Base-by-base conservation (phyloP, 495 filamentous ascomycete genomes). In the Aspergillus cristatus region DNA sequence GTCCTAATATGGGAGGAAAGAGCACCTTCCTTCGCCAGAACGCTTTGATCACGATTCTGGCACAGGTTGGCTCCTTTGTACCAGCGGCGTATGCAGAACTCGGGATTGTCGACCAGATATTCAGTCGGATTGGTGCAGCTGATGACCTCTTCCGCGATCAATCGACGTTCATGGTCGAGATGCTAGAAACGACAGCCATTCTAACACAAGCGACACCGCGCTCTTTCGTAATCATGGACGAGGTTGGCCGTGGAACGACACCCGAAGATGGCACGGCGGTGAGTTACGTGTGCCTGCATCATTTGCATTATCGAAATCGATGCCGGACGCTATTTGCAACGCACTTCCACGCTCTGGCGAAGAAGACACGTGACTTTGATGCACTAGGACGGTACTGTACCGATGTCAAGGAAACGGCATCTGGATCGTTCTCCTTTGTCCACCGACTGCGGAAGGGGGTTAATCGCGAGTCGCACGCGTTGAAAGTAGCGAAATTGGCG, bases 1-100 rank as follows among this genome's bases (percentile, higher is more conserved):
- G 91, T 0, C 91, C 93, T n/a, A 98, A 98, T 65, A 98, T 98
- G 91, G 93, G 81, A 5, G 91, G 91, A 18, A 98, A 98, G 62
- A 86, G 80, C 53, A 98, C 91, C 0, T 98, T 93, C 52, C 67
- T 98, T 2, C 80, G 93, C 2, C 91, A 96, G 40, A 96, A 94
- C 60, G 91, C 91, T 1, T 67, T 98, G 38, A 93, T 96, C 48
- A 84, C 82, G 4, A 85, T 98, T 39, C 74, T 98, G 7, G 89
- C 93, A 0, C 91, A 98, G 56, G 79, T 84, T 0, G 91, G 91
- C 1, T 87, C 78, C 25, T 97, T 86, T 49, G 90, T 98, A 0
- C 91, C 91, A 1, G 91, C 91, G 2, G 71, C 79, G 28, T 81
- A 86, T 55, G 88, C 85, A 2, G 76, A 82, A 48, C 72, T 97